Conservation (phyloP, 176 grass and related monocot genomes). For the Otatea glauca region DNA sequence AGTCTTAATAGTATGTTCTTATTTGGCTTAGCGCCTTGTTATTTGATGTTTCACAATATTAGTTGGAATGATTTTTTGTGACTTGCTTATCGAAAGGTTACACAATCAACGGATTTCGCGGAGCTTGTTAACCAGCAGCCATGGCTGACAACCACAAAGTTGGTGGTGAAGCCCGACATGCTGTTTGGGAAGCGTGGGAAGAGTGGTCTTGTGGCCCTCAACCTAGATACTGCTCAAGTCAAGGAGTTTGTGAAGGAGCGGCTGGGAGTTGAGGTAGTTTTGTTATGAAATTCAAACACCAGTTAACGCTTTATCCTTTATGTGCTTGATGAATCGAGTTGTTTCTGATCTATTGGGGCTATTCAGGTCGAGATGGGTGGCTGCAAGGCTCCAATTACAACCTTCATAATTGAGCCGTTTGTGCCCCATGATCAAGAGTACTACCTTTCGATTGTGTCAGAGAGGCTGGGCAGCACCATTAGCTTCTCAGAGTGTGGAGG, state of each 20-base stretch:
- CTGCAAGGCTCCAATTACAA: slow-evolving; percentile 95
- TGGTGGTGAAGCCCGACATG: slow-evolving; percentile 95
- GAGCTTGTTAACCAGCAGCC: slow-evolving; percentile 71
- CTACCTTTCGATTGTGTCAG: slow-evolving; percentile 79
- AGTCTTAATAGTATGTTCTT: neutral
- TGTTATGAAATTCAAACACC: neutral
- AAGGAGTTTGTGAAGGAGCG: slow-evolving; percentile 78
- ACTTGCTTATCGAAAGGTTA: slow-evolving; percentile 51
- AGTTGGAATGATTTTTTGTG: neutral
- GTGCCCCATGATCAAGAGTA: slow-evolving; percentile 90
- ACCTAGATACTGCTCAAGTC: slow-evolving; percentile 78
- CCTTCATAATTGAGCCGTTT: slow-evolving; percentile 92
- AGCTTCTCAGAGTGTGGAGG: slow-evolving; percentile 96
- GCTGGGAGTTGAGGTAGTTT: slow-evolving; percentile 74
- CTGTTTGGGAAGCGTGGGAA: slow-evolving; percentile 97
- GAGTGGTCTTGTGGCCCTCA: slow-evolving; percentile 87
- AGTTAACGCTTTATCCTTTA: neutral
- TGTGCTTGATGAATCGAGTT: neutral
- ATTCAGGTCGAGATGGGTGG: slow-evolving; percentile 83
- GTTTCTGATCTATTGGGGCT: neutral
- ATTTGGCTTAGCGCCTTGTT: neutral
- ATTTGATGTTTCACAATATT: neutral
- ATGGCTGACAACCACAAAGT: slow-evolving; percentile 78
- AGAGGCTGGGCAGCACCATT: slow-evolving; percentile 85
- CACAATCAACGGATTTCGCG: slow-evolving; percentile 67